These are phyloP conservation scores for maize (Zea mays) DNA, from an alignment of 176 grass and related monocot species.

Conservation along the genomic window Zm-B73-REFERENCE-NAM-5.0 NC_050097.1:25697001-25697500, in stretches of 20 bases:
- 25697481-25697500: conserved; percentile 91
- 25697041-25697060: conserved; percentile 84
- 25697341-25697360: conserved; percentile 98
- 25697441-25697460: conserved; percentile 2
- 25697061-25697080: conserved; percentile 63
- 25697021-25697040: conserved; percentile 75
- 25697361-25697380: conserved; percentile 74
- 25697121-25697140: conserved; percentile 97
- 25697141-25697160: conserved; percentile 72
- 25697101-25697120: conserved; percentile 98
- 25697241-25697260: conserved; percentile 34
- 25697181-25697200: conserved; percentile 6
- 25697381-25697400: neutral
- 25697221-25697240: conserved; percentile 9
- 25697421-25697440: conserved; percentile 4
- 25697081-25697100: conserved; percentile 79
- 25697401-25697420: neutral
- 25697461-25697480: conserved; percentile 18
- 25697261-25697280: conserved; percentile 97
- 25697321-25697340: conserved; percentile 98
- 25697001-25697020: conserved; percentile 14
- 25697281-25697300: conserved; percentile 98
- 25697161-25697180: neutral
- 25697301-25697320: conserved; percentile 98
- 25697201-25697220: neutral